Percentiles rank a stretch among this genome's conserved stretches.
These are phyloP conservation scores for Saccharomycopsis sp. DNA, from an alignment of 805 yeast species.

Conservation along the genomic window DNA sequence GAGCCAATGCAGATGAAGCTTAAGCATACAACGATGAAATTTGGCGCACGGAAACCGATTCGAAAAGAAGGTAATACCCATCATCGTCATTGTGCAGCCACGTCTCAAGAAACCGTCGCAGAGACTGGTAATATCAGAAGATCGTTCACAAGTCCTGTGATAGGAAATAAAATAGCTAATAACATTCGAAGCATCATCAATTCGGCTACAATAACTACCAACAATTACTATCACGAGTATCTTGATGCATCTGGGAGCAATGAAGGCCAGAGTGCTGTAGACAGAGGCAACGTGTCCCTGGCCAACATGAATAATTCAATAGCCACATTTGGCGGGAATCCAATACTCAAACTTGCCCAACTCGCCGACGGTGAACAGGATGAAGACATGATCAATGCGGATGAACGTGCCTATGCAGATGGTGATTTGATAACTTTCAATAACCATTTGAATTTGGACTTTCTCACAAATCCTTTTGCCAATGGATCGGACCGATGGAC, in stretches of 20 bases:
- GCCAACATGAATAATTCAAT: too few relatives aligned
- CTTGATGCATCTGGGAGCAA: not conserved
- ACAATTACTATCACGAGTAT: slow-evolving; percentile 14
- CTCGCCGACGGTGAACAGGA: not conserved
- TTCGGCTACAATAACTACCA: slow-evolving; percentile 15
- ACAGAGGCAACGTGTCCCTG: not conserved
- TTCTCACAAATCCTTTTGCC: not conserved
- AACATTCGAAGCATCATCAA: slow-evolving; percentile 18
- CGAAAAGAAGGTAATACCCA: not conserved
- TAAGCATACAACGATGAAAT: not conserved
- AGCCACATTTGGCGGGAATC: not conserved
- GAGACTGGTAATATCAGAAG: not conserved
- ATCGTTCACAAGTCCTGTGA: slow-evolving; percentile 5
- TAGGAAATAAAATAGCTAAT: slow-evolving; percentile 9
- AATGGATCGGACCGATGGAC: not conserved
- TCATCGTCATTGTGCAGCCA: not conserved
- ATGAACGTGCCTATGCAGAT: slow-evolving; percentile 5
- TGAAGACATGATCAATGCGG: slow-evolving; percentile 4
- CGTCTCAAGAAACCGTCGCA: not conserved
- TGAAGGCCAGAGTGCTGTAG: too few relatives aligned
- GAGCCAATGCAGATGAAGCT: not conserved
- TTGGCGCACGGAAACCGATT: too few relatives aligned
- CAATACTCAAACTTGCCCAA: not conserved
- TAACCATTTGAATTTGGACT: not conserved
- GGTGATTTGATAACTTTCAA: slow-evolving; percentile 15